Base-by-base conservation (phyloP, 352 stramenopile genomes). In the Globisporangium heterothallicum region DNA sequence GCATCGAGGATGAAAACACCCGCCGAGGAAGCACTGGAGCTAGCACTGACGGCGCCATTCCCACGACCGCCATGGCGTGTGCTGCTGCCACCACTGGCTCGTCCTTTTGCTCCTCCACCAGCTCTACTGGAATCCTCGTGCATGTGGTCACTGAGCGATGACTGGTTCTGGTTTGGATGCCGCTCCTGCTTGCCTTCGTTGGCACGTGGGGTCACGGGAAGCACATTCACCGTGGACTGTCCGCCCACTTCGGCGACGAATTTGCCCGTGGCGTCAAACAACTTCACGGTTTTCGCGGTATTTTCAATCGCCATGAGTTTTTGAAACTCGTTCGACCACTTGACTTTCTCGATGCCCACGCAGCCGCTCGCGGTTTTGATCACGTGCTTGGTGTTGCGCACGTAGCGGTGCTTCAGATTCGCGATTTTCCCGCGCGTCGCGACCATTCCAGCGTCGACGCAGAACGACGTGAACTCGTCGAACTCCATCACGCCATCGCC, bases 381-480 rank as follows among this genome's bases (percentile, higher is more conserved):
- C 29, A 70, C 49, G 32, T 74, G 80, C 43, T 71, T 70, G 2
- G 56, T 35, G 47, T 88, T 68, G 38, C 78, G 71, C 38, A 88
- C 64, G 46, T 91, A 92, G 13, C 73, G 77, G 56, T 91, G 82
- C 53, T 91, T 91, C 29, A 92, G 60, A 0, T 52, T 70, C 2
- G 59, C 44, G 0, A 59, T 58, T 24, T 85, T 65, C 14, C 49
- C 45, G 32, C 82, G 62, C 16, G 74, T 88, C 7, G 82, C 78
- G 30, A 90, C 66, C 77, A 94, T 92, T 5, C 84, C 84, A 12
- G 81, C 83, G 48, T 92, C 84, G 10, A 94, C 81, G 54, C 84
- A 95, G 49, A 87, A 95, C 21, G 74, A 88, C 38, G 84, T 92
- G 49, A 94, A 92, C 59, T 95, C 84, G 22, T 88, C 79, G 48